phyloP scores from a whole-genome alignment of 2,329 filamentous ascomycete species.

The Talaromyces amestolkiae region DNA sequence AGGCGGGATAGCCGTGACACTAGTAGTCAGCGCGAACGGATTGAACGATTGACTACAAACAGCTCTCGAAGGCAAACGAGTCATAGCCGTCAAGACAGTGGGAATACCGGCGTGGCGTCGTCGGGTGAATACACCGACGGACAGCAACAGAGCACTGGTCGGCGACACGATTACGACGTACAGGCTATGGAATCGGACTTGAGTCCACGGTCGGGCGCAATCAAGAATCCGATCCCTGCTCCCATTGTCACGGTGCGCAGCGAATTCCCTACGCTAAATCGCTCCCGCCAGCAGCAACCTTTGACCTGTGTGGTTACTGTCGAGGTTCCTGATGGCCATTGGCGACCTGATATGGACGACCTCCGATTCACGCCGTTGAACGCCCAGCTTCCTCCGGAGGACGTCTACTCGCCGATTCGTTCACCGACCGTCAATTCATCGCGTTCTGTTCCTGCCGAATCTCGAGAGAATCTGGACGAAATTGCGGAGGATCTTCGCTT shows the following conservation, averaged over 20 bases:
- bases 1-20: slow-evolving; percentile 44
- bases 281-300: slow-evolving; percentile 90
- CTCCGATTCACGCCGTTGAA: slow-evolving; percentile 55
- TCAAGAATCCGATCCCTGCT: slow-evolving; percentile 83
- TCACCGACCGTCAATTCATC: slow-evolving; percentile 47
- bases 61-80: slow-evolving; percentile 30
- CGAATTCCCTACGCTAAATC: slow-evolving; percentile 90
- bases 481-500: slow-evolving; percentile 80
- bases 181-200: slow-evolving; percentile 92
- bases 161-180: slow-evolving; percentile 90
- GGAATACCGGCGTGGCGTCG: slow-evolving; percentile 49
- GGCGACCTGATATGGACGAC: slow-evolving; percentile 82
- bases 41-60: slow-evolving; percentile 44
- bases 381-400: slow-evolving; percentile 48
- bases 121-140: slow-evolving; percentile 78
- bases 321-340: slow-evolving; percentile 89
- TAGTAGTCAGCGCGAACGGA: slow-evolving; percentile 42
- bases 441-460: slow-evolving; percentile 69
- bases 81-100: slow-evolving; percentile 74
- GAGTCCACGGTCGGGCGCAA: slow-evolving; percentile 62
- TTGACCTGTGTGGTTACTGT: slow-evolving; percentile 91
- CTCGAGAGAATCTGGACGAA: slow-evolving; percentile 70
- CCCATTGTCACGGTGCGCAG: slow-evolving; percentile 93
- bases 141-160: slow-evolving; percentile 62
- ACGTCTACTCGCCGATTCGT: slow-evolving; percentile 53